Evolutionary conservation across 169 alveolate species (phyloP), one percentile per base, ranked within the genome.

Genomic region (Plasmodium knowlesi): DNA sequence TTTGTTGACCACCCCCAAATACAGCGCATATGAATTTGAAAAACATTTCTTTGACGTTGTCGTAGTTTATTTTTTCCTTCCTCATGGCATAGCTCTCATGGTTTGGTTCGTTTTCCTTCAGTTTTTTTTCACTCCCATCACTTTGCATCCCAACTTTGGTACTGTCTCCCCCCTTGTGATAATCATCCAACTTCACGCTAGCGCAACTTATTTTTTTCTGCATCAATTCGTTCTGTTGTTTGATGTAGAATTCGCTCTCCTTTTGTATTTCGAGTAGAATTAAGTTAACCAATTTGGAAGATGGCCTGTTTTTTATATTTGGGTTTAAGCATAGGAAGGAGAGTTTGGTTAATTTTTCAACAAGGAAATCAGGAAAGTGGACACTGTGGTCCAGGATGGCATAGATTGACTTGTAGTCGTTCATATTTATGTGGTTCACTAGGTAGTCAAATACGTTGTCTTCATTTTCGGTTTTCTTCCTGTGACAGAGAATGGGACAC

Each of bases 361-460:
- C 93, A 57, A 85, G 28, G 70, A 85, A 85, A 16, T 85, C 93
- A 10, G 93, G 93, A 32, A 85, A 85, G 67, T 85, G 76, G 19
- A 85, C 93, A 39, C 93, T 85, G 41, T 85, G 81, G 67, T 85
- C 93, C 30, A 85, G 81, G 25, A 85, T 28, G 19, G 93, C 76
- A 76, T 85, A 85, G 14, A 85, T 85, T 9, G 93, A 85, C 54
- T 85, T 85, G 19, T 85, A 85, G 54, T 85, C 93, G 43, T 78
- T 85, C 85, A 54, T 85, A 22, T 85, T 85, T 74, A 85, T 74
- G 81, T 85, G 93, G 54, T 85, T 85, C 3, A 85, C 85, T 37
- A 85, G 67, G 46, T 85, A 85, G 37, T 85, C 93, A 43, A 85
- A 85, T 9, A 85, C 93, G 32, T 85, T 85, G 8, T 85, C 93